Conservation (phyloP, 805 yeast species). For the Zygoascus bituminiphila region DNA sequence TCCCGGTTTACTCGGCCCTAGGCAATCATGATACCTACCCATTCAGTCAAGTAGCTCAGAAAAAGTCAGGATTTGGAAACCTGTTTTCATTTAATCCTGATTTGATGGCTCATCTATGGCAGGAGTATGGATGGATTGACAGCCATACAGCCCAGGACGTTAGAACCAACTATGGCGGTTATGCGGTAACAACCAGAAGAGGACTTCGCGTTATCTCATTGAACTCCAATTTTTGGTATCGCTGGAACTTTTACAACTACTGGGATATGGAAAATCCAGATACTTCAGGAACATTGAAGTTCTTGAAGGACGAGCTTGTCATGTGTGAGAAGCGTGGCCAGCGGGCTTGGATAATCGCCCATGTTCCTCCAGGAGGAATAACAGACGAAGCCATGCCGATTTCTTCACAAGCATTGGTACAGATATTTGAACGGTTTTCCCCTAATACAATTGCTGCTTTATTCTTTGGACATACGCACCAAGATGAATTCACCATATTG, state of each 20-base stretch:
- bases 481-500: constrained; percentile 55
- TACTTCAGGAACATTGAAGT: constrained; percentile 54
- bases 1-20: constrained; percentile 53
- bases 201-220: constrained; percentile 55
- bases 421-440: constrained; percentile 56
- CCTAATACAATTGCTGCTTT: constrained; percentile 61
- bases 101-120: constrained; percentile 42
- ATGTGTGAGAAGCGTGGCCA: constrained; percentile 50
- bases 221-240: constrained; percentile 63
- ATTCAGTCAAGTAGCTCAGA: constrained; percentile 58
- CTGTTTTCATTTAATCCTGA: constrained; percentile 42
- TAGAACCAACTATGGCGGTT: constrained; percentile 52
- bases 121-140: constrained; percentile 39
- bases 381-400: constrained; percentile 55
- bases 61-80: constrained; percentile 36
- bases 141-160: constrained; percentile 29
- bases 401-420: constrained; percentile 46
- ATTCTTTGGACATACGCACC: constrained; percentile 66
- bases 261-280: constrained; percentile 46
- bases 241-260: constrained; percentile 50
- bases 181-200: constrained; percentile 43
- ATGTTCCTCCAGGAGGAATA: constrained; percentile 47
- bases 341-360: constrained; percentile 68
- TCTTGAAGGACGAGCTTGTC: constrained; percentile 52
- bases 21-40: constrained; percentile 74